phyloP scores from a whole-genome alignment of 768 basidiomycete genomes.

The Lactarius quietus region DNA sequence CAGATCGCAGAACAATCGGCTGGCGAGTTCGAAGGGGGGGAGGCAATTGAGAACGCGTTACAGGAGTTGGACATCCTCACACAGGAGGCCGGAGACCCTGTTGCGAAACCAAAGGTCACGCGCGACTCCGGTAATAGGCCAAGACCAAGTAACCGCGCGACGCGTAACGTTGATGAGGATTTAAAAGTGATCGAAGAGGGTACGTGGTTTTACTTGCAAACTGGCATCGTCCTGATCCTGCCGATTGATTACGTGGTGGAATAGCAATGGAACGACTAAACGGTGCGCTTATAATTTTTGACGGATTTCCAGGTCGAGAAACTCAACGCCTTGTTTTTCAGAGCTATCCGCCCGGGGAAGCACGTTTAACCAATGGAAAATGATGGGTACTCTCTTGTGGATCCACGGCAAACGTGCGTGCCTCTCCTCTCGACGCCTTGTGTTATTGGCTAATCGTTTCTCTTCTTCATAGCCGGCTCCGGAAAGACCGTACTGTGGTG shows the following conservation, averaged over 20 bases:
- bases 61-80: background rate
- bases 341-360: background rate
- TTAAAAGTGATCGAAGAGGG: background rate
- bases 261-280: background rate
- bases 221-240: background rate
- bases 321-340: background rate
- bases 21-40: background rate
- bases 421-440: too few species aligned
- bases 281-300: background rate
- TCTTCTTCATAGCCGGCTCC: slow-evolving; percentile 5
- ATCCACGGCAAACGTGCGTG: slow-evolving; percentile 1
- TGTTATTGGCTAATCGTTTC: background rate
- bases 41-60: background rate
- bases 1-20: background rate
- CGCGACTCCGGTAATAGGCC: background rate
- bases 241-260: background rate
- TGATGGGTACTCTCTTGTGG: slow-evolving; percentile 2
- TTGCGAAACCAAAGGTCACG: background rate
- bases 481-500: slow-evolving; percentile 14
- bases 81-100: background rate
- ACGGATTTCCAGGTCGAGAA: background rate
- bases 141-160: background rate
- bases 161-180: background rate
- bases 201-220: background rate
- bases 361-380: slow-evolving; percentile 2